These are phyloP conservation scores for Backusella morwellensis DNA, from an alignment of 192 early-diverging fungal genomes.

Conservation along the genomic window DNA sequence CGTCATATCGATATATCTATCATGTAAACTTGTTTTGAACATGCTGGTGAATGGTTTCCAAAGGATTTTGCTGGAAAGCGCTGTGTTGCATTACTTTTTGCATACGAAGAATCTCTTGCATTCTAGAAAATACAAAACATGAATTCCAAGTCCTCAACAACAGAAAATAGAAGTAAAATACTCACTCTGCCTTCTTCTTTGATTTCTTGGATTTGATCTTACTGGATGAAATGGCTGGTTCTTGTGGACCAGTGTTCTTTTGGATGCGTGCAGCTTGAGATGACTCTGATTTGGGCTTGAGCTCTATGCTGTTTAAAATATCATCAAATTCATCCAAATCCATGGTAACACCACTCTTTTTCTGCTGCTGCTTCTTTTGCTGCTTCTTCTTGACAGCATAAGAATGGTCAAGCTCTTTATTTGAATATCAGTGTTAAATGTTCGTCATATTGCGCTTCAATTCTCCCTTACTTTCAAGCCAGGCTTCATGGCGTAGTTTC, in stretches of 20 bases:
- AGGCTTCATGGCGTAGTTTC: constrained; percentile 53
- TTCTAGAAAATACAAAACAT: constrained; percentile 25
- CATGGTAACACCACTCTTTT: constrained; percentile 48
- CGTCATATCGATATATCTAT: not conserved
- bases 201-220: constrained; percentile 47
- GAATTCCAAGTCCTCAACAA: not conserved
- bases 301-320: constrained; percentile 34
- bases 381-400: constrained; percentile 49
- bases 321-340: constrained; percentile 50
- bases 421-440: not conserved
- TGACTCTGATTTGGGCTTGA: not conserved
- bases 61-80: constrained; percentile 66
- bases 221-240: constrained; percentile 23
- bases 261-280: constrained; percentile 2
- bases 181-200: constrained; percentile 59
- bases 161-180: not conserved
- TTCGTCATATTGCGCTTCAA: not conserved
- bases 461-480: constrained; percentile 54
- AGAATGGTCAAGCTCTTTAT: constrained; percentile 50
- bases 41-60: constrained; percentile 72
- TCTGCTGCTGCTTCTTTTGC: constrained; percentile 41
- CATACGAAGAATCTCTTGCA: constrained; percentile 70
- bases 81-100: constrained; percentile 70
- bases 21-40: constrained; percentile 60
- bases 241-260: not conserved